A percentile compares a stretch with the other conserved stretches of the same genome.
These are phyloP conservation scores for Rhynchospora pubera DNA, from an alignment of 176 grass and related monocot species.

Conservation along the genomic window DNA sequence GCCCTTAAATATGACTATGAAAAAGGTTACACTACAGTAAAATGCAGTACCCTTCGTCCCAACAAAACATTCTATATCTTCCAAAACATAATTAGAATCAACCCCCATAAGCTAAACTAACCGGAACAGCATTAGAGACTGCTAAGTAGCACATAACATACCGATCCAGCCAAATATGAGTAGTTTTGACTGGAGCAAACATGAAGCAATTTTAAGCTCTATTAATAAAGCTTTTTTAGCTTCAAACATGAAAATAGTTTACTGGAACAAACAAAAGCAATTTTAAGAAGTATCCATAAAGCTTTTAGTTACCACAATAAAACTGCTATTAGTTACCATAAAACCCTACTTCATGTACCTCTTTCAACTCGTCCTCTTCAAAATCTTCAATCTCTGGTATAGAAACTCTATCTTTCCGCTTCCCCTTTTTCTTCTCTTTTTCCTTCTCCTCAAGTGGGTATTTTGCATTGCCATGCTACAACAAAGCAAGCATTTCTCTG, in stretches of 20 bases:
- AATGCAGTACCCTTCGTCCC: no score
- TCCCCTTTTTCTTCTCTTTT: conserved; percentile 69
- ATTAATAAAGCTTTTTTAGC: neutral
- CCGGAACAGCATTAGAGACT: neutral
- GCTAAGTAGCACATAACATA: neutral
- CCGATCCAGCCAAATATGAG: neutral
- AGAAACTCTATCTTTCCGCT: conserved; percentile 33
- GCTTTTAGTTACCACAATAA: neutral
- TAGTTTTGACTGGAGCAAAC: neutral
- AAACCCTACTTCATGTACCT: conserved; percentile 30
- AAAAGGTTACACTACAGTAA: no score
- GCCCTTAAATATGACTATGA: no score
- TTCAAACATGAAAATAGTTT: no score
- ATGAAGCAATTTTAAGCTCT: neutral
- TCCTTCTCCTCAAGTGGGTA: conserved; percentile 67
- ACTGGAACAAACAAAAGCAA: no score
- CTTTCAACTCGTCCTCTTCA: conserved; percentile 54
- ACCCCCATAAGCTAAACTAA: neutral
- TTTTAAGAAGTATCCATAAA: no score
- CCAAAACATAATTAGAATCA: neutral
- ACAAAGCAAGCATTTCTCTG: conserved; percentile 56
- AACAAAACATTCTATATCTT: neutral
- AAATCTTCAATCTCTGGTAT: conserved; percentile 84
- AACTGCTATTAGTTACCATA: neutral
- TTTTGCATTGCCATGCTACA: conserved; percentile 83